Evolutionary conservation across 345 rosid genomes (phyloP), one percentile per base, ranked within the genome.

Genomic region (Angophora floribunda): DNA sequence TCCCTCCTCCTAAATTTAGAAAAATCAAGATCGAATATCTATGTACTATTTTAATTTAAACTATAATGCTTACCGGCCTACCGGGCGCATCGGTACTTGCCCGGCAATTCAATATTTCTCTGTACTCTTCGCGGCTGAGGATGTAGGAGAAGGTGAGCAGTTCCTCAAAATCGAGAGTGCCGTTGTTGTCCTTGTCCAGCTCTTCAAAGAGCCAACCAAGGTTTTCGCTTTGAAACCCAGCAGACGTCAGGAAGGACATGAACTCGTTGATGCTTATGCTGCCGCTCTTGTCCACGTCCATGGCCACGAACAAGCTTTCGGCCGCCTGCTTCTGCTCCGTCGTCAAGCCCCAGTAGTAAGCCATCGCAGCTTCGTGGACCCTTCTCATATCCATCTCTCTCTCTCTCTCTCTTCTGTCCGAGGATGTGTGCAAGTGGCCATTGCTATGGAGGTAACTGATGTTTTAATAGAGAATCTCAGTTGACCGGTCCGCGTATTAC

Each of bases 201-300:
- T 9, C 13, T 2, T 1, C 0, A 2, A 57, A 57, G n/a, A 57
- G 12, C n/a, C 28, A 22, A 7, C 1, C 5, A 8, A 7, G 11
- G 26, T 22, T 22, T 7, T 55, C 28, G 5, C 14, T 26, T 26
- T 59, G 67, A 6, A 26, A 26, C 30, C 30, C 30, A 11, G 67
- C 67, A 3, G 0, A 3, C 7, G 9, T 55, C 61, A 55, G 28
- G 61, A 8, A 55, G 61, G 4, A 1, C 5, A 0, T 22, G 61
- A 55, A 52, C 53, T 52, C 53, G 6, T 5, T 6, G 6, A 52
- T 52, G 53, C 53, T 15, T 15, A 52, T 6, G 53, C 17, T 15
- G 7, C 2, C 53, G 53, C 17, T 52, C 17, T 5, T 52, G 53
- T 52, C 53, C 19, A 17, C 19, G 53, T 52, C 53, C 53, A 52